Percentiles rank a stretch among this genome's conserved stretches.
phyloP scores from a whole-genome alignment of 176 grass and related monocot species.

The Metroxylon sagu region DNA sequence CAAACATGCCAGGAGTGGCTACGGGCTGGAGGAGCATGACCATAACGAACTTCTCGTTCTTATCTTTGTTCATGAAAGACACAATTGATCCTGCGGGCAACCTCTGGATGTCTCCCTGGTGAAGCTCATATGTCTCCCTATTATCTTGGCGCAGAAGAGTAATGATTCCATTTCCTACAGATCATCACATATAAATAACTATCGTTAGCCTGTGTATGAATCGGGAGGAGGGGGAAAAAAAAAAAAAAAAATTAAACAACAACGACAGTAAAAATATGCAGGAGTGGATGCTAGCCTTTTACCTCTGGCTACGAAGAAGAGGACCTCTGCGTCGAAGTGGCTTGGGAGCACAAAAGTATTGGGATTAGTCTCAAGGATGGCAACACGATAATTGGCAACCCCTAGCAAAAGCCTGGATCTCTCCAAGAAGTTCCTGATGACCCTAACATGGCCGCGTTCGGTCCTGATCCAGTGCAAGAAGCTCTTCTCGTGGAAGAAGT shows the following conservation, averaged over 20 bases:
- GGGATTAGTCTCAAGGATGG: constrained; percentile 42
- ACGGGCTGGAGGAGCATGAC: constrained; percentile 44
- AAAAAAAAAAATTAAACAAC: not conserved
- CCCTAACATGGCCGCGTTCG: constrained; percentile 39
- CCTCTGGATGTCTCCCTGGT: constrained; percentile 42
- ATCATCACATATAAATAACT: not conserved
- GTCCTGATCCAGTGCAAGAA: constrained; percentile 25
- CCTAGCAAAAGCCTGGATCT: constrained; percentile 47
- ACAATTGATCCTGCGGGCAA: constrained; percentile 43
- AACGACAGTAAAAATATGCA: not conserved
- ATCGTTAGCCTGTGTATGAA: not conserved
- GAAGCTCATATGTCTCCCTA: constrained; percentile 36
- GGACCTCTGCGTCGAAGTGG: constrained; percentile 44
- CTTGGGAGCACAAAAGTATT: constrained; percentile 51
- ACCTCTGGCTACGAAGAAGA: constrained; percentile 61
- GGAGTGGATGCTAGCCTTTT: not conserved
- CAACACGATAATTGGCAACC: constrained; percentile 62
- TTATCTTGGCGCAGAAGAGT: constrained; percentile 43
- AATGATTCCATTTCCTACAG: constrained; percentile 37
- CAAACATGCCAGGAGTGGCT: constrained; percentile 46
- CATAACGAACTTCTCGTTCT: constrained; percentile 45
- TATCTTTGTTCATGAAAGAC: constrained; percentile 62
- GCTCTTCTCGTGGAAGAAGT: constrained; percentile 45
- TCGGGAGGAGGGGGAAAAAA: too few relatives aligned
- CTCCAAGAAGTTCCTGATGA: constrained; percentile 42